phyloP scores from a whole-genome alignment of 148 eudicot species.

The Rhododendron williamsianum region DNA sequence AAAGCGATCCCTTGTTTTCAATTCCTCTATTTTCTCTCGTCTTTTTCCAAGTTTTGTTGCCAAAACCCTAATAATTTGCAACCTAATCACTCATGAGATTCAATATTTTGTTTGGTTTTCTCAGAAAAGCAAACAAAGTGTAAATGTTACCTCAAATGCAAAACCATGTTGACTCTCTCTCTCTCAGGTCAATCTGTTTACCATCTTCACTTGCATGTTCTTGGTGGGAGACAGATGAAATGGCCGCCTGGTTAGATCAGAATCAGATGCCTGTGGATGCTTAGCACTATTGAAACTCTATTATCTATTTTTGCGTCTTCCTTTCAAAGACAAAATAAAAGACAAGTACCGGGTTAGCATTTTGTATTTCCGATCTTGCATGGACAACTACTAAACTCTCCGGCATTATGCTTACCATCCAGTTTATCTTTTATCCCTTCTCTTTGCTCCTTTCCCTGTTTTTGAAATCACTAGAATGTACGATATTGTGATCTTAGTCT shows the following conservation, averaged over 20 bases:
- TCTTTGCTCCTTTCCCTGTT: neutral
- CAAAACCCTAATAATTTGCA: neutral
- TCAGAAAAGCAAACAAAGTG: neutral
- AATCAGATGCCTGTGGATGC: neutral
- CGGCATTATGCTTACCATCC: neutral
- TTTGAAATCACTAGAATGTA: neutral
- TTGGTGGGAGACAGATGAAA: conserved; percentile 75
- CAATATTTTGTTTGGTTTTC: neutral
- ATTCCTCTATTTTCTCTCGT: neutral
- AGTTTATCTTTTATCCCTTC: neutral
- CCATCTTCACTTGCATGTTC: conserved; percentile 79
- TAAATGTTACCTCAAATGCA: neutral
- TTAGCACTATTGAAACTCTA: neutral
- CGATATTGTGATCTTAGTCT: neutral
- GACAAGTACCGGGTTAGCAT: neutral
- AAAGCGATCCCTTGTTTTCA: neutral
- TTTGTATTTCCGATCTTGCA: neutral
- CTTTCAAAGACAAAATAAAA: neutral
- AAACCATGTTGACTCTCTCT: neutral
- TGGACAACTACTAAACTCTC: neutral
- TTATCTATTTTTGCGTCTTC: neutral
- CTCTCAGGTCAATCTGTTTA: conserved; percentile 66
- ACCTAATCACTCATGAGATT: neutral
- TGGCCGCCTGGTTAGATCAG: conserved; percentile 64
- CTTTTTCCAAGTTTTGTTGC: neutral